phyloP scores from a whole-genome alignment of 2,329 filamentous ascomycete species.

The Chrysoporthe deuterocubensis region DNA sequence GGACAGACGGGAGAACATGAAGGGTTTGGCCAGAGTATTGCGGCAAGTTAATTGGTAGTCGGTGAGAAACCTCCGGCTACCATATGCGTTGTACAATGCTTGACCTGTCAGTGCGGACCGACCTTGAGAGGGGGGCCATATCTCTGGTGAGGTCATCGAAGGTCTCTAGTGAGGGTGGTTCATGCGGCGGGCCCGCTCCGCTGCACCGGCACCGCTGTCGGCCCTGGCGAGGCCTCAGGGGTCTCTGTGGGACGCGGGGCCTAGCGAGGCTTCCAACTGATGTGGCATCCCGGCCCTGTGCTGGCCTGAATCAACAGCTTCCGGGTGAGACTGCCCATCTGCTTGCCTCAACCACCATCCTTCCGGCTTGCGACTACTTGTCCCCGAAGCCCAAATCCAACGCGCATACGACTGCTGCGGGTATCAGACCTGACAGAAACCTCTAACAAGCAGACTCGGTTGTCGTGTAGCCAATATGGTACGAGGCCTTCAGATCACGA shows the following conservation, averaged over 20 bases:
- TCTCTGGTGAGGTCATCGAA: slow-evolving; percentile 22
- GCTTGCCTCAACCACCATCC: neutral
- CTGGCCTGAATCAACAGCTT: slow-evolving; percentile 1
- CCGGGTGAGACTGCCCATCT: neutral
- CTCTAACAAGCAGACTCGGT: neutral
- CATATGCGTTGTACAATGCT: neutral
- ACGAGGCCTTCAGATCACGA: neutral
- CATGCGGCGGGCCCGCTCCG: neutral
- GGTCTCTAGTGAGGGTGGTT: neutral
- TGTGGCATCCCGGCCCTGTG: slow-evolving; percentile 6
- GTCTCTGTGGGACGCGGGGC: slow-evolving; percentile 12
- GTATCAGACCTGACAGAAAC: neutral
- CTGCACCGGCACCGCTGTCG: slow-evolving; percentile 21
- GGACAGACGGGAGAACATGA: slow-evolving; percentile 77
- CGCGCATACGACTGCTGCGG: neutral
- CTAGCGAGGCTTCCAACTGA: slow-evolving; percentile 16
- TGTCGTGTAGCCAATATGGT: slow-evolving; percentile 22
- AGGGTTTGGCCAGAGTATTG: slow-evolving; percentile 4
- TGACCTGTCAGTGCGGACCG: neutral
- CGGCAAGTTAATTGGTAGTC: neutral
- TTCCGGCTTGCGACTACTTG: neutral
- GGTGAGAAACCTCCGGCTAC: neutral
- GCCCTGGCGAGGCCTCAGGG: slow-evolving; percentile 4
- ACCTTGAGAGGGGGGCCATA: neutral
- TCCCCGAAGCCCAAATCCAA: neutral